Evolutionary conservation across 345 rosid species (phyloP).

Genomic region (Pugionium cornutum): DNA sequence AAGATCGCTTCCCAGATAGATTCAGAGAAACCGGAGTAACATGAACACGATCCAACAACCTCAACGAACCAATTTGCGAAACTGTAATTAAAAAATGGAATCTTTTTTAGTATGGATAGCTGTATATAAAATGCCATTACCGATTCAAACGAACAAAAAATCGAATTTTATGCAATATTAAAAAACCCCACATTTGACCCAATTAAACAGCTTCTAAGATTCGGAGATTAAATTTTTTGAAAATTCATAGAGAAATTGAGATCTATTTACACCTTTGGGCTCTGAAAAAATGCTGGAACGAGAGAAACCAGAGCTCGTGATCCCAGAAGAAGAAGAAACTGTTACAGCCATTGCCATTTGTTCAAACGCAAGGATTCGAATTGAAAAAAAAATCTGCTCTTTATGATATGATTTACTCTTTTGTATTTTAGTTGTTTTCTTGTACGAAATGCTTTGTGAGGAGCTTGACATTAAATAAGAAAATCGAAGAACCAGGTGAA

Average conservation of each 20-base stretch:
- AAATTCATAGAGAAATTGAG: background rate
- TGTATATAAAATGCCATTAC: background rate
- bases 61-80: constrained; percentile 56
- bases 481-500: constrained; percentile 3
- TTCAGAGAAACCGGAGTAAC: constrained; percentile 42
- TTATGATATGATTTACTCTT: background rate
- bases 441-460: background rate
- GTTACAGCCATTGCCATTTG: constrained; percentile 52
- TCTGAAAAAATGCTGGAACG: constrained; percentile 41
- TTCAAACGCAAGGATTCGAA: background rate
- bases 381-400: background rate
- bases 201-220: constrained; percentile 13
- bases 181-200: constrained; percentile 3
- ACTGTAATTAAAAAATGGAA: constrained; percentile 38
- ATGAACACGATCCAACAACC: constrained; percentile 45
- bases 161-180: background rate
- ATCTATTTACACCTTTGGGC: constrained; percentile 42
- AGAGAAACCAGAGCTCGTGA: constrained; percentile 31
- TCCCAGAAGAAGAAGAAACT: constrained; percentile 39
- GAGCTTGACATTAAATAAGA: constrained; percentile 21
- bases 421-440: background rate
- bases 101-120: no score
- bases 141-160: background rate
- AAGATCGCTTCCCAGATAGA: constrained; percentile 46
- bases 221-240: background rate